Evolutionary conservation across 2,329 filamentous ascomycete species (phyloP).

Genomic region (Emergomyces africanus): DNA sequence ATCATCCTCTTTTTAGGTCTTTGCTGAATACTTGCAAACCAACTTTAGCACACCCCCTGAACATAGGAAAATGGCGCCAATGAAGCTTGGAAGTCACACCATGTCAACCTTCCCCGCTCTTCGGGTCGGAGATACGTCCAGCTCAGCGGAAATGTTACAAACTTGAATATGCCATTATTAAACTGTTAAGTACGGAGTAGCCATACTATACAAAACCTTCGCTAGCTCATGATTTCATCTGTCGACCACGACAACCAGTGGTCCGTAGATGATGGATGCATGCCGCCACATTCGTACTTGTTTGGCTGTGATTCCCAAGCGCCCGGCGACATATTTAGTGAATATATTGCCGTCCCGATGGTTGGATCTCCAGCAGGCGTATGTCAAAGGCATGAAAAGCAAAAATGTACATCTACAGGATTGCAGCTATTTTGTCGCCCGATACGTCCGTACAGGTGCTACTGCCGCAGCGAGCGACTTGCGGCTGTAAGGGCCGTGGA

Average conservation of each 20-base stretch:
- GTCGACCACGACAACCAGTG: too few species aligned
- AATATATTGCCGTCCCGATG: slow-evolving; percentile 16
- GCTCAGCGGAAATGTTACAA: slow-evolving; percentile 4
- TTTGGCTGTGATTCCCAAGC: not conserved
- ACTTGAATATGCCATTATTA: slow-evolving; percentile 4
- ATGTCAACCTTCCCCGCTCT: not conserved
- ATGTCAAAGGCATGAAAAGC: slow-evolving; percentile 18
- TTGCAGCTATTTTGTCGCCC: not conserved
- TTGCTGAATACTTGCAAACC: slow-evolving; percentile 4
- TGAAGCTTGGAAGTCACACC: not conserved
- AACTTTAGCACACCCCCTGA: slow-evolving; percentile 2
- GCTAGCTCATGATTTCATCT: not conserved
- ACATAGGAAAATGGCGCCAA: not conserved
- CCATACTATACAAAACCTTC: not conserved
- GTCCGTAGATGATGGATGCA: not conserved
- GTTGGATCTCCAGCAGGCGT: slow-evolving; percentile 23
- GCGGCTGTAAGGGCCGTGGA: slow-evolving; percentile 3
- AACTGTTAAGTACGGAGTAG: too few species aligned
- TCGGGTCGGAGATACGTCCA: not conserved
- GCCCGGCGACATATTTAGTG: not conserved
- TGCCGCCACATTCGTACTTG: not conserved
- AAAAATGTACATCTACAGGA: slow-evolving; percentile 13
- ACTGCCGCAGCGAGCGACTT: slow-evolving; percentile 3
- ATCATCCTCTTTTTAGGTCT: slow-evolving; percentile 10
- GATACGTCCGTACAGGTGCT: slow-evolving; percentile 4